Base-by-base conservation (phyloP, 108 stramenopile species). In the Bacterosira constricta region DNA sequence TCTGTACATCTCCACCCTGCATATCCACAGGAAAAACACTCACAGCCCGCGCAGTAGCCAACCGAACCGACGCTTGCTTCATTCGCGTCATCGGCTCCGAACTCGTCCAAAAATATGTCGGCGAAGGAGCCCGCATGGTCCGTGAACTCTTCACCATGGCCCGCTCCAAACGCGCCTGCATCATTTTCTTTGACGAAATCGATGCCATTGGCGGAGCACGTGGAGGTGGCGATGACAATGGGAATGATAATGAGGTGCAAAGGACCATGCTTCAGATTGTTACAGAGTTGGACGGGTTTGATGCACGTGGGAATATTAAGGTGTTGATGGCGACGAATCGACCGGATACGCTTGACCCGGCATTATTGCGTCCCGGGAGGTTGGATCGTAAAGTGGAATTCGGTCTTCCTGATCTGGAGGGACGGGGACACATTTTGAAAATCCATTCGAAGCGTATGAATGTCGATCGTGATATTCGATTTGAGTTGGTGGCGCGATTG, bases 241-340 rank as follows among this genome's bases (percentile, higher is more conserved):
- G 94, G 50, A 83, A 73, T 41, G 97, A 97, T 79, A 96, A 96
- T 77, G 97, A 97, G 80, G 98, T 99, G 12, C 97, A 99, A 72
- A 80, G 98, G 17, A 99, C 98, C 29, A 99, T 99, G 98, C 91
- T 99, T 47, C 97, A 99, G 83, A 99, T 99, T 82, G 97, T 99
- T 17, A 95, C 96, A 9, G 97, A 99, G 86, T 83, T 99, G 46
- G 98, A 99, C 81, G 98, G 98, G 25, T 99, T 99, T 79, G 96
- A 97, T 78, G 92, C 97, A 1, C 89, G 98, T 29, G 98, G 98
- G 8, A 99, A 99, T 78, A 99, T 99, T 79, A 99, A 99, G 92
- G 98, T 98, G 4, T 86, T 99, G 63, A 95, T 95, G 92, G 98
- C 98, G 1, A 99, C 98, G 58, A 99, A 99, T 83, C 75, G 98